Evolutionary conservation across 148 eudicot genomes (phyloP).

Genomic region (Linanthus parryae): DNA sequence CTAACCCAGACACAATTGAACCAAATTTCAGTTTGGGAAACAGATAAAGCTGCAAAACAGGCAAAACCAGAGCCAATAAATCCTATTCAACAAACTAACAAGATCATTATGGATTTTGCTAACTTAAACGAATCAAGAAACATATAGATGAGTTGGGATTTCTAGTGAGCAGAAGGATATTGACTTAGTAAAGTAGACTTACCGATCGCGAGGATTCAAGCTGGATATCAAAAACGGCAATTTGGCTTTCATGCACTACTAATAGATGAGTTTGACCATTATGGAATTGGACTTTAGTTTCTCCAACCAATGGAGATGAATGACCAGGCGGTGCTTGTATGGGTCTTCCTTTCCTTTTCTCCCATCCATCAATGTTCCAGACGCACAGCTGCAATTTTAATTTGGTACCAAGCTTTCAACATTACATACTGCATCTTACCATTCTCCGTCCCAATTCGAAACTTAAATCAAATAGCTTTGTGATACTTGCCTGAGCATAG

Average conservation of each 20-base stretch:
- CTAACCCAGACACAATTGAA: too few relatives aligned
- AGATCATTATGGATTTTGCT: too few relatives aligned
- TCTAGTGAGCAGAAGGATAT: too few relatives aligned
- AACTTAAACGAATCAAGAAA: too few relatives aligned
- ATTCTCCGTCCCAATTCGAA: too few relatives aligned
- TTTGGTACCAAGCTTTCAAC: neutral
- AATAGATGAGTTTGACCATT: conserved; percentile 46
- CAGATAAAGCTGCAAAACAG: too few relatives aligned
- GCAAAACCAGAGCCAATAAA: too few relatives aligned
- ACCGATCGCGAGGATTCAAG: conserved; percentile 42
- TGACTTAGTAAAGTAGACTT: conserved; percentile 16
- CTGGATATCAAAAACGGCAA: conserved; percentile 42
- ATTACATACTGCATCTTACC: too few relatives aligned
- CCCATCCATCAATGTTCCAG: conserved; percentile 53
- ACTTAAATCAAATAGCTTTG: too few relatives aligned
- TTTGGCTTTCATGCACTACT: conserved; percentile 54
- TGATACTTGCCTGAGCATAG: conserved; percentile 54
- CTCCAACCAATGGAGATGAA: conserved; percentile 38
- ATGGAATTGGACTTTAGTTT: conserved; percentile 53
- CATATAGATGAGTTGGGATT: too few relatives aligned
- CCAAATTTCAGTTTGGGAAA: too few relatives aligned
- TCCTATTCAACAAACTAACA: too few relatives aligned
- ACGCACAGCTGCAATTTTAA: conserved; percentile 25
- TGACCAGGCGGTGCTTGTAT: conserved; percentile 47
- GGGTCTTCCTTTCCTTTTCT: conserved; percentile 40